These are phyloP conservation scores for Dunaliella primolecta DNA, from an alignment of 139 green algal genomes.

Conservation along the genomic window DNA sequence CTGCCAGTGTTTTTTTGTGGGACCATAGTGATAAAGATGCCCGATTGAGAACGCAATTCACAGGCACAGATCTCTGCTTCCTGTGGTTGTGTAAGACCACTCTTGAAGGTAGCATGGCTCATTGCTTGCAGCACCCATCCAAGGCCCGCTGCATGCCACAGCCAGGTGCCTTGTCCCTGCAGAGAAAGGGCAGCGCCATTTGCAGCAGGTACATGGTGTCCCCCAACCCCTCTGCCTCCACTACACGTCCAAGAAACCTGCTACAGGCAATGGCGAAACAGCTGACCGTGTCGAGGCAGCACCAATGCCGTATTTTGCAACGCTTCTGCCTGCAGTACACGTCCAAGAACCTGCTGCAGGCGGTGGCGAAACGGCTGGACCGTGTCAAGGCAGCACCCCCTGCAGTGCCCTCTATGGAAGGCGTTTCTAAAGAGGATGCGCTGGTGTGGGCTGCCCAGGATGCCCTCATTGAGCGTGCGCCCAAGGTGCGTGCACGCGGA, in stretches of 20 bases:
- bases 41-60: too few species aligned
- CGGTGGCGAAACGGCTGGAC: conserved; percentile 28
- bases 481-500: conserved; percentile 54
- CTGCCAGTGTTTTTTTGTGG: too few species aligned
- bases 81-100: too few species aligned
- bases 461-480: conserved; percentile 41
- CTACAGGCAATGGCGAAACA: not conserved
- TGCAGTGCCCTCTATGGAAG: not conserved
- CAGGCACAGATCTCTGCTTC: too few species aligned
- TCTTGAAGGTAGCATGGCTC: too few species aligned
- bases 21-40: too few species aligned
- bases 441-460: conserved; percentile 40
- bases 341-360: conserved; percentile 43
- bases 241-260: not conserved
- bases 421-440: conserved; percentile 13
- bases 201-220: too few species aligned
- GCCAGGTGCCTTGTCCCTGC: too few species aligned
- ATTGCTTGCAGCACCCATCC: too few species aligned
- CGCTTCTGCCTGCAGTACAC: conserved; percentile 18
- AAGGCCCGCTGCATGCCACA: too few species aligned
- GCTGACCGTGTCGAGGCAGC: not conserved
- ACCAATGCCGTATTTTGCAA: not conserved
- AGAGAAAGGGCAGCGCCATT: too few species aligned
- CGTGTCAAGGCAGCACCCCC: conserved; percentile 3
- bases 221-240: too few species aligned